Conservation (phyloP, 1,139 yeast genomes). For the Diutina siamensis region DNA sequence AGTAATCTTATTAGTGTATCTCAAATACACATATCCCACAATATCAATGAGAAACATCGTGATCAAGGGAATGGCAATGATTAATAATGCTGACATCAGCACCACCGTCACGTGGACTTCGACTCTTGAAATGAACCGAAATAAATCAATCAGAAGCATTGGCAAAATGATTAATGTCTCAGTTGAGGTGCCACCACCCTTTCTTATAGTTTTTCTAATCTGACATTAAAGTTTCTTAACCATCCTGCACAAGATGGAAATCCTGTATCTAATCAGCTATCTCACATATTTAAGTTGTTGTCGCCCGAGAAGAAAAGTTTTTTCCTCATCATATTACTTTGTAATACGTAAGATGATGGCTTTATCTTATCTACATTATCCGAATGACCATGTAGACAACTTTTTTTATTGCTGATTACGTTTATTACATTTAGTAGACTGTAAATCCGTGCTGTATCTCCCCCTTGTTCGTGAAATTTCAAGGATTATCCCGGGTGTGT, state of each 20-base stretch:
- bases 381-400: neutral
- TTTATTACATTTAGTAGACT: too few species aligned
- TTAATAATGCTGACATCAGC: constrained; percentile 1
- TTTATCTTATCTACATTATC: constrained; percentile 5
- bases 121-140: neutral
- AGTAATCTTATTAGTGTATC: constrained; percentile 1
- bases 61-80: constrained; percentile 1
- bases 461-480: too few species aligned
- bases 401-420: constrained; percentile 1
- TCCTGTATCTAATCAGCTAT: too few species aligned
- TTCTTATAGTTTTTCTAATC: neutral
- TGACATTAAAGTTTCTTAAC: neutral
- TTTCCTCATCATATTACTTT: neutral
- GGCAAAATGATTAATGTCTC: too few species aligned
- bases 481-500: neutral
- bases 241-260: neutral
- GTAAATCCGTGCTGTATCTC: too few species aligned
- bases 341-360: constrained; percentile 1
- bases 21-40: constrained; percentile 1
- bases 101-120: neutral
- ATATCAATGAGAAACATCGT: constrained; percentile 1
- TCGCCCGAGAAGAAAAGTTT: neutral
- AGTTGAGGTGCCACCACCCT: too few species aligned
- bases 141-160: constrained; percentile 1
- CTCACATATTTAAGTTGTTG: too few species aligned